Conservation (phyloP, 305 asterid genomes). For the Solanum chacoense region DNA sequence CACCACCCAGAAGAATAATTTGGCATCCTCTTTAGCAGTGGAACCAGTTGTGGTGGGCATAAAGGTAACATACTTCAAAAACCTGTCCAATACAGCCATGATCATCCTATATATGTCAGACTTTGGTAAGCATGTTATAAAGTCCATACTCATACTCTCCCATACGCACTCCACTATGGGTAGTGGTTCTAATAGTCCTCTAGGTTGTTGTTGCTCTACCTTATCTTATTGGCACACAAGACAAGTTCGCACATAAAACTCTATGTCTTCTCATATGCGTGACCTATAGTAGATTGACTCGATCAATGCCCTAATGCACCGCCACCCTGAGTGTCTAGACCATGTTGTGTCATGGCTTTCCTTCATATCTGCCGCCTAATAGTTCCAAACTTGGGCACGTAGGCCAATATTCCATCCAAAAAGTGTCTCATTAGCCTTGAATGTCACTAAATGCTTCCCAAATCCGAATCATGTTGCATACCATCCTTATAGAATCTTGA, state of each 20-base stretch:
- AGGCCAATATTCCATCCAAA: not conserved
- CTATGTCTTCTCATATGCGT: not conserved
- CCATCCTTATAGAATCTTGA: not conserved
- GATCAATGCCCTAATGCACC: not conserved
- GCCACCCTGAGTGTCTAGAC: accelerated
- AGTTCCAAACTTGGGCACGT: too few species aligned
- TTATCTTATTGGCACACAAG: not conserved
- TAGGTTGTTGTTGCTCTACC: not conserved
- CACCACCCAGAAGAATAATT: not conserved
- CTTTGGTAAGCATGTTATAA: not conserved
- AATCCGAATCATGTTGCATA: not conserved
- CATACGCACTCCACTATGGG: not conserved
- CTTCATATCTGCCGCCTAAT: not conserved
- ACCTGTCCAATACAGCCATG: not conserved
- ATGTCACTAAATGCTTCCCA: too few species aligned
- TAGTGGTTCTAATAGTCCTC: not conserved
- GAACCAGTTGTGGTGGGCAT: not conserved
- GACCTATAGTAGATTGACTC: not conserved
- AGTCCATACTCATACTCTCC: not conserved
- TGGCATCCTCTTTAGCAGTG: not conserved
- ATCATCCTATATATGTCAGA: not conserved
- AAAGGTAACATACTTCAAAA: not conserved
- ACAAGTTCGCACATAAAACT: not conserved
- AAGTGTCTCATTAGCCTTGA: not conserved
- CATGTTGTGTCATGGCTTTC: accelerated